Conservation (phyloP, 2,329 filamentous ascomycete genomes). For the Ceratocystis harringtonii region DNA sequence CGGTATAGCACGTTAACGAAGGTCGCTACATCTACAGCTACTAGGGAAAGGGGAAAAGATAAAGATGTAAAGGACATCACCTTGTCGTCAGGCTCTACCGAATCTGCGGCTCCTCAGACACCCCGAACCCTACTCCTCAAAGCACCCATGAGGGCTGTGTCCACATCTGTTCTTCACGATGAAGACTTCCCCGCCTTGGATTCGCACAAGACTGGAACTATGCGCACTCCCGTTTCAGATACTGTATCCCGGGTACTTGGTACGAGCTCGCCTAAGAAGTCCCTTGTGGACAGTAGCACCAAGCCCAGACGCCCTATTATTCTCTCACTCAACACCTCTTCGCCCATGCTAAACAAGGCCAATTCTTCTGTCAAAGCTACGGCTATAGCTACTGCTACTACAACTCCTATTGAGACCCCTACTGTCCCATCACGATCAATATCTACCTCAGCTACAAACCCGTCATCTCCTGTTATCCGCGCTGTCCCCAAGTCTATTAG, state of each 20-base stretch:
- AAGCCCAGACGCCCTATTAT: conserved; percentile 8
- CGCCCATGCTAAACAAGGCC: not conserved
- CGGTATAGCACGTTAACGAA: conserved; percentile 7
- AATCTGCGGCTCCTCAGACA: conserved; percentile 25
- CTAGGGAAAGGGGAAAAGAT: not conserved
- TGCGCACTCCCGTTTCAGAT: conserved; percentile 4
- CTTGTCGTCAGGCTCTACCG: conserved; percentile 21
- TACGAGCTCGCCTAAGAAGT: conserved; percentile 6
- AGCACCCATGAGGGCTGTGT: conserved; percentile 17
- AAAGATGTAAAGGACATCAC: conserved; percentile 12
- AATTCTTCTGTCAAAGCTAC: not conserved
- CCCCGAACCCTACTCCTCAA: conserved; percentile 17
- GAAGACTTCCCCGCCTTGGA: conserved; percentile 41
- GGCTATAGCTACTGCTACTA: not conserved
- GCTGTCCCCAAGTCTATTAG: conserved; percentile 10
- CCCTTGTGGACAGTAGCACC: conserved; percentile 7
- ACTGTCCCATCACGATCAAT: not conserved
- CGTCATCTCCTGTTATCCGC: conserved; percentile 9
- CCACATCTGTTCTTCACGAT: conserved; percentile 32
- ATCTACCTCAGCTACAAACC: not conserved
- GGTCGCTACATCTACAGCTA: conserved; percentile 4
- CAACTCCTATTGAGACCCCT: conserved; percentile 7
- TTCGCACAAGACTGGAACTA: not conserved
- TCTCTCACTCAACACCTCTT: conserved; percentile 3
- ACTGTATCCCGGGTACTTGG: not conserved